Base-by-base conservation (phyloP, 371 early-diverging fungal species). In the Amoeboaphelidium protococcarum region DNA sequence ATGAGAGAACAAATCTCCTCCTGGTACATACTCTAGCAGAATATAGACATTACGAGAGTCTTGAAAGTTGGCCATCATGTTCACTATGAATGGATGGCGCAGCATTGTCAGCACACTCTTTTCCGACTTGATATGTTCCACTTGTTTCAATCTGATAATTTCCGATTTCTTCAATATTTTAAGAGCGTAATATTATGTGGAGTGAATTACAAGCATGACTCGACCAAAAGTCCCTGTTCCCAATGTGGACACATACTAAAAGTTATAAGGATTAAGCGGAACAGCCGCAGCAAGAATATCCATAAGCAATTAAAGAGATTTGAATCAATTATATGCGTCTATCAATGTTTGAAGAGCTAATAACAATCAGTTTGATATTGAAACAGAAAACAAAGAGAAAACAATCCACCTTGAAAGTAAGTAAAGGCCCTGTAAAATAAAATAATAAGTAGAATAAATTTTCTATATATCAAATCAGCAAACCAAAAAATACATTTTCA, bases 221-320 rank as follows among this genome's bases (percentile, higher is more conserved):
- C 95, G 80, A 21, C 98, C 98, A 69, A 98, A 98, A 6, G 95
- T 88, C 12, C 99, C 99, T 0, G 92, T 90, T 13, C 99, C 98
- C 21, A 99, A 53, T 25, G 76, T 80, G 48, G 62, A 58, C 40
- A 71, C 50, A 45, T 72, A 56, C 31, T 67, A 62, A 52, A 78
- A 70, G 57, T 78, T n/a, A n/a, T n/a, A n/a, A n/a, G n/a, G n/a
- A n/a, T n/a, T n/a, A n/a, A n/a, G n/a, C n/a, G n/a, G n/a, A n/a
- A n/a, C n/a, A n/a, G n/a, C n/a, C n/a, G n/a, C n/a, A n/a, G n/a
- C n/a, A n/a, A n/a, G n/a, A n/a, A n/a, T n/a, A n/a, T n/a, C n/a
- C n/a, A n/a, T n/a, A n/a, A n/a, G n/a, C n/a, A n/a, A n/a, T n/a
- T n/a, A n/a, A n/a, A n/a, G n/a, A n/a, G n/a, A n/a, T n/a, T n/a